Evolutionary conservation across 2,329 filamentous ascomycete genomes (phyloP), one percentile per base, ranked within the genome.

Genomic region (Dothistroma pini): DNA sequence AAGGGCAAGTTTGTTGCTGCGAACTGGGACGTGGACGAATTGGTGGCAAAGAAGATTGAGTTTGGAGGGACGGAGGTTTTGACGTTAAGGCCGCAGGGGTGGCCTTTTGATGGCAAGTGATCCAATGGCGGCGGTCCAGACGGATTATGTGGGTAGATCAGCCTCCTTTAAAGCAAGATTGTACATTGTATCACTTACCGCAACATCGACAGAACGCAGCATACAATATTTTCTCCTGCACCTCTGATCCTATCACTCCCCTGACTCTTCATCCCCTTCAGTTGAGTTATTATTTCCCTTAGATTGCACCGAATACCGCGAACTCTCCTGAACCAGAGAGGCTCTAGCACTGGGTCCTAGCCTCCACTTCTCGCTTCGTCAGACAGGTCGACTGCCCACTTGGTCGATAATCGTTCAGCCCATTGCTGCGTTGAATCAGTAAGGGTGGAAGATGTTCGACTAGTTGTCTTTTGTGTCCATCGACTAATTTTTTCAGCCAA

Each of bases 1-100:
- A 72, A 73, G 58, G 76, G 76, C 1, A 68, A 73, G 10, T 73
- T 66, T 60, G n/a, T 62, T 19, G 64, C 59, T 57, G 59, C 62
- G 34, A 61, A 63, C 34, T 66, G 62, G 62, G 62, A 66, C 50
- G 48, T 66, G 21, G 55, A 60, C 52, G 67, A 73, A 51, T 54
- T 74, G 51, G 69, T 69, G 58, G 63, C 58, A 25, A 58, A 59
- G 41, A 57, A 57, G 12, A 50, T 58, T 2, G 61, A 65, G 54
- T 61, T 70, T 38, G 29, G 62, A n/a, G 29, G 29, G 7, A 53
- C 3, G n/a, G 51, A 53, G 51, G 29, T 19, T 9, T 12, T 53
- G 51, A 53, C 4, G 29, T 29, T 53, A 12, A 34, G 25, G 51
- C 25, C 19, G 22, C 4, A 34, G 11, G 51, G 51, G 14, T 53